Percentiles rank a stretch among this genome's conserved stretches.
Conservation (phyloP, 192 early-diverging fungal species). For the Backusella sp. region DNA sequence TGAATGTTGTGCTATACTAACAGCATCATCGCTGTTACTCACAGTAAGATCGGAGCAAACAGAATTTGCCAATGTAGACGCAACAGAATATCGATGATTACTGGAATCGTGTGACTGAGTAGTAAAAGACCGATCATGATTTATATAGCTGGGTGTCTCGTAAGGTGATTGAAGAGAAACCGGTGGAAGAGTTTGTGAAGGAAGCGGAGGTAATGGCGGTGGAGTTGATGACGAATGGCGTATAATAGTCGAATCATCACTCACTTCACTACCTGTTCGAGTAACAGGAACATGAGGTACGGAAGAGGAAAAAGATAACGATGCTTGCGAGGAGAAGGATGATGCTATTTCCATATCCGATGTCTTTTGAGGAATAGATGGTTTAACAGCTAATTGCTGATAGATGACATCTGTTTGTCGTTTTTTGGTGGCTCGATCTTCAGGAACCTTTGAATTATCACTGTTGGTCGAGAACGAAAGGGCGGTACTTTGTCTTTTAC, state of each 20-base stretch:
- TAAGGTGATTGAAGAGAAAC: slow-evolving; percentile 1
- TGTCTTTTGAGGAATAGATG: background rate
- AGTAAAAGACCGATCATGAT: background rate
- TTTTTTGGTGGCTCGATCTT: slow-evolving; percentile 6
- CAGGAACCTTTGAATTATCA: background rate
- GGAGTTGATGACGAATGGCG: background rate
- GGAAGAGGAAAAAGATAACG: slow-evolving; percentile 2
- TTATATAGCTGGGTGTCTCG: background rate
- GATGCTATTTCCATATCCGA: background rate
- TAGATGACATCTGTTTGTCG: background rate
- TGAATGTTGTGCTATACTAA: background rate
- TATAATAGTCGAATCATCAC: background rate
- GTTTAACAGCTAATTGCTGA: background rate
- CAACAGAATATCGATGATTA: background rate
- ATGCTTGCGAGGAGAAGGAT: background rate
- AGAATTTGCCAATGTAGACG: slow-evolving; percentile 7
- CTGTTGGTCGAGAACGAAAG: background rate
- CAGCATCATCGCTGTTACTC: background rate
- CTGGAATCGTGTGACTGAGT: background rate
- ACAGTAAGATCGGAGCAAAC: background rate
- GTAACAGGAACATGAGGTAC: background rate
- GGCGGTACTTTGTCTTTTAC: slow-evolving; percentile 2
- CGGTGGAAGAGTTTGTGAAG: background rate
- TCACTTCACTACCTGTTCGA: slow-evolving; percentile 10
- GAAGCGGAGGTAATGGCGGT: background rate